A percentile compares a stretch with the other conserved stretches of the same genome.
phyloP scores from a whole-genome alignment of 345 rosid genomes.

The Anacardium occidentale region DNA sequence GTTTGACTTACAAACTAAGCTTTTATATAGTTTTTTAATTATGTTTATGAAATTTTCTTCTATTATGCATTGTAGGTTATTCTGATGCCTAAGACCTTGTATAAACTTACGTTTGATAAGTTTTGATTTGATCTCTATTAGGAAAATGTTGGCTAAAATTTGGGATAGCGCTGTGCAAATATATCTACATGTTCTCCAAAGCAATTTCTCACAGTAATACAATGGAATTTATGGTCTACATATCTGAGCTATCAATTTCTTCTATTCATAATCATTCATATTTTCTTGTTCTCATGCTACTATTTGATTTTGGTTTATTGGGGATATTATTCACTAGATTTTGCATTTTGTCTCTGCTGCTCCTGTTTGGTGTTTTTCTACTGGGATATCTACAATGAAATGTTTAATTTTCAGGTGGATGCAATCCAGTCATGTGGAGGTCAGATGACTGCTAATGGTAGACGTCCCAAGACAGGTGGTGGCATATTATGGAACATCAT shows the following conservation, averaged over 20 bases:
- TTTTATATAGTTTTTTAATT: background rate
- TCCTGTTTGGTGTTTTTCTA: background rate
- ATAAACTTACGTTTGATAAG: background rate
- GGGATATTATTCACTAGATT: background rate
- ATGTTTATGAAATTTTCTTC: background rate
- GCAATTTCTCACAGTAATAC: background rate
- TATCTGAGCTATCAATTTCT: background rate
- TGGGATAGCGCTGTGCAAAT: background rate
- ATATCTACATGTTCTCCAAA: background rate
- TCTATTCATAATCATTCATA: background rate
- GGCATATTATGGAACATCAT: slow-evolving; percentile 86
- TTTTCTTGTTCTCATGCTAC: background rate
- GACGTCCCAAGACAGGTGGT: slow-evolving; percentile 71
- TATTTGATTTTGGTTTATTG: background rate
- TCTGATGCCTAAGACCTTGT: background rate
- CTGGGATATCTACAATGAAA: slow-evolving; percentile 22
- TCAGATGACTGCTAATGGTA: slow-evolving; percentile 89
- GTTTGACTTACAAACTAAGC: background rate
- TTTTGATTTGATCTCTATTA: background rate
- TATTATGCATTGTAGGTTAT: background rate
- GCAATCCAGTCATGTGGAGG: slow-evolving; percentile 91
- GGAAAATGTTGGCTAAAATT: background rate
- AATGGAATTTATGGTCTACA: too few relatives aligned
- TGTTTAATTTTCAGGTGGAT: slow-evolving; percentile 54
- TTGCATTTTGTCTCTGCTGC: background rate